phyloP scores from a whole-genome alignment of 2,329 filamentous ascomycete species.

The Exserohilum turcica region DNA sequence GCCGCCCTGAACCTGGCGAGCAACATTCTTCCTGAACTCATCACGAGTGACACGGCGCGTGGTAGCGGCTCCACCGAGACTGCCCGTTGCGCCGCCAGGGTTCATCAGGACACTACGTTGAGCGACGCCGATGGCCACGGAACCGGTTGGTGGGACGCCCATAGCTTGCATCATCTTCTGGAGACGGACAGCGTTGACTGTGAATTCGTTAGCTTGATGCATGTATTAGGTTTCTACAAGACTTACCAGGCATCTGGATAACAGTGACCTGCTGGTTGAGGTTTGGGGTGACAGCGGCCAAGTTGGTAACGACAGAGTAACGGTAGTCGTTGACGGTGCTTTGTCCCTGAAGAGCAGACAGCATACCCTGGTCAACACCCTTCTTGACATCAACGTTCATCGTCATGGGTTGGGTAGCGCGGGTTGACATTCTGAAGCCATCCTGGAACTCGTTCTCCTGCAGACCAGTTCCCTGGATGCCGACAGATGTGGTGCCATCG shows the following conservation, averaged over 20 bases:
- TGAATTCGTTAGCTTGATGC: conserved; percentile 15
- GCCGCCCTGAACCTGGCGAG: conserved; percentile 32
- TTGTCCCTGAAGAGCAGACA: conserved; percentile 40
- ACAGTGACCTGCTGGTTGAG: conserved; percentile 46
- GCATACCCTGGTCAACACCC: conserved; percentile 41
- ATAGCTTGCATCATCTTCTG: conserved; percentile 45
- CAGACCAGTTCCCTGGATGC: conserved; percentile 43
- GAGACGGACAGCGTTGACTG: conserved; percentile 44
- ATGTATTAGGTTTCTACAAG: too few relatives aligned
- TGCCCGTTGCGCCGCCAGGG: conserved; percentile 43
- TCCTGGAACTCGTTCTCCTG: conserved; percentile 48
- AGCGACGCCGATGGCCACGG: conserved; percentile 44
- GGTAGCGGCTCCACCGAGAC: conserved; percentile 32
- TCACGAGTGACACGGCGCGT: conserved; percentile 28
- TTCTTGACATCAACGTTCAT: conserved; percentile 46
- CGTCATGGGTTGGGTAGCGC: conserved; percentile 43
- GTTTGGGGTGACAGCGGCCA: conserved; percentile 41
- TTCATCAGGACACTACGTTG: conserved; percentile 45
- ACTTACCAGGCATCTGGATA: conserved; percentile 45
- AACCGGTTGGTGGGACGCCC: conserved; percentile 37
- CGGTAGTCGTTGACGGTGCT: conserved; percentile 43
- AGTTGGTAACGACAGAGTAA: conserved; percentile 42
- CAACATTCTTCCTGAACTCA: conserved; percentile 31
- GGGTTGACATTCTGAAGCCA: conserved; percentile 46
- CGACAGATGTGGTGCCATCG: conserved; percentile 32